Percentiles rank a stretch among this genome's conserved stretches.
These are phyloP conservation scores for Coemansia sp. DNA, from an alignment of 192 early-diverging fungal genomes.

Conservation along the genomic window DNA sequence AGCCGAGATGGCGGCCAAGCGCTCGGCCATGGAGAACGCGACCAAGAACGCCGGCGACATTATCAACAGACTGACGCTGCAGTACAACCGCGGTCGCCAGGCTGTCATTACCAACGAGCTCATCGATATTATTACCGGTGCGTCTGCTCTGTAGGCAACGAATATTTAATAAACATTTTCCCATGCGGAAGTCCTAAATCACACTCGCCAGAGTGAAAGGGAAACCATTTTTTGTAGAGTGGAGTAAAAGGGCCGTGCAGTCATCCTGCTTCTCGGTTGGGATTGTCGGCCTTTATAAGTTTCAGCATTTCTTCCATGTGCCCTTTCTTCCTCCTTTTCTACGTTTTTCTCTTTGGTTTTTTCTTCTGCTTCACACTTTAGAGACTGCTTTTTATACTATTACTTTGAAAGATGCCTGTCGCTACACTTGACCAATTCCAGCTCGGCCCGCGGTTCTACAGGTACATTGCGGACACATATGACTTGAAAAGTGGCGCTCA, in stretches of 20 bases:
- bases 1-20: constrained; percentile 92
- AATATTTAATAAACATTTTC: background rate
- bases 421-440: constrained; percentile 30
- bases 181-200: constrained; percentile 8
- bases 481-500: background rate
- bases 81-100: constrained; percentile 97
- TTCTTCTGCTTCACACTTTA: background rate
- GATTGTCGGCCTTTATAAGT: background rate
- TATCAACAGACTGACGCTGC: constrained; percentile 92
- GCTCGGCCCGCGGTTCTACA: constrained; percentile 47
- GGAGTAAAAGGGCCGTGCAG: too few species aligned
- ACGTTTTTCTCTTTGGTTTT: background rate
- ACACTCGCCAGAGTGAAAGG: too few species aligned
- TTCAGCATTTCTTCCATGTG: background rate
- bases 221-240: background rate
- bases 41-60: constrained; percentile 99
- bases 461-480: constrained; percentile 18
- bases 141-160: constrained; percentile 75
- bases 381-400: background rate
- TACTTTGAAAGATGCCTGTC: constrained; percentile 4
- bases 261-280: too few species aligned
- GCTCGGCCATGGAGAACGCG: constrained; percentile 99
- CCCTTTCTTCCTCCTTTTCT: constrained; percentile 1
- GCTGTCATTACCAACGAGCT: constrained; percentile 98
- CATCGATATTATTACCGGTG: constrained; percentile 96